A percentile compares a stretch with the other conserved stretches of the same genome.
phyloP scores from a whole-genome alignment of 345 rosid genomes.

The Citrus sp. region DNA sequence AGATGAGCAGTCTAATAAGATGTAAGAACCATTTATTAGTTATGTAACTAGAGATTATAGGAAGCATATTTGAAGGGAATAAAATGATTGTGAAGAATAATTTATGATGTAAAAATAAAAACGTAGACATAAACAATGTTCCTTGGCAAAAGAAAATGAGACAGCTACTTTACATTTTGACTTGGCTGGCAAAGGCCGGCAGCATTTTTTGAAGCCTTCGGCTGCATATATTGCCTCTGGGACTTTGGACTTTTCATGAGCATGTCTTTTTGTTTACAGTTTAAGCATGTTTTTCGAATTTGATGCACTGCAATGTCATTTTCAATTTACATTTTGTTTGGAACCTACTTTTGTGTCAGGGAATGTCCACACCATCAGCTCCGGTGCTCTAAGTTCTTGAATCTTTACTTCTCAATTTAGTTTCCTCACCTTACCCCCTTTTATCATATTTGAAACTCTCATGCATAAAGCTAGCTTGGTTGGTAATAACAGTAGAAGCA shows the following conservation, averaged over 20 bases:
- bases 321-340: slow-evolving; percentile 1
- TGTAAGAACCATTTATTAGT: background rate
- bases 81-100: background rate
- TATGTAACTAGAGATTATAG: background rate
- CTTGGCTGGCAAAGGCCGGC: slow-evolving; percentile 6
- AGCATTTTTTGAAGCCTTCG: slow-evolving; percentile 1
- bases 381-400: background rate
- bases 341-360: background rate
- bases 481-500: background rate
- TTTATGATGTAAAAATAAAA: background rate
- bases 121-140: background rate
- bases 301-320: background rate
- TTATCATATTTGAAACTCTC: background rate
- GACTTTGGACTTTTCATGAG: background rate
- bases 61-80: slow-evolving; percentile 1
- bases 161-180: background rate
- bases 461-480: background rate
- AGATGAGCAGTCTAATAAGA: background rate
- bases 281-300: background rate
- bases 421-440: background rate
- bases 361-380: background rate
- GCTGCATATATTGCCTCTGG: background rate
- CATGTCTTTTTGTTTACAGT: background rate
- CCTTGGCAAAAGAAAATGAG: background rate
- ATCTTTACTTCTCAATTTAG: background rate